phyloP scores from a whole-genome alignment of 139 green algal species.

The Gonium pectorale region DNA sequence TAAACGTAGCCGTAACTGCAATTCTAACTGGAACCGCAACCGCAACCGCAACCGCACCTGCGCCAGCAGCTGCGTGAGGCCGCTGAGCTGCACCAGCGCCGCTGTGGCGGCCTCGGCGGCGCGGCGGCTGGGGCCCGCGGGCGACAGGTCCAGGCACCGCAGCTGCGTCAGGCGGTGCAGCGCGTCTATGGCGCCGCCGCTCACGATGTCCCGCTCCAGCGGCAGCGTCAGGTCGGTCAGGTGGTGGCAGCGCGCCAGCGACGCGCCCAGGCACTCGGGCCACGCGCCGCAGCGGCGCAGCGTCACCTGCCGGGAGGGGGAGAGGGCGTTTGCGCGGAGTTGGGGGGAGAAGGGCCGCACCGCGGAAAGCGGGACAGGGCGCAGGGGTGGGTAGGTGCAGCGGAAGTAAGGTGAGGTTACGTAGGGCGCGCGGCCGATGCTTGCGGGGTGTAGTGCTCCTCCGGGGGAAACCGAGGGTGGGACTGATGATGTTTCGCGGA shows the following conservation, averaged over 20 bases:
- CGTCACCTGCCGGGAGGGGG: conserved; percentile 1
- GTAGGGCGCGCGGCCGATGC: too few relatives aligned
- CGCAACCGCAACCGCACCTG: not conserved
- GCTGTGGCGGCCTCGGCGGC: not conserved
- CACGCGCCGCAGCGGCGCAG: conserved; percentile 13
- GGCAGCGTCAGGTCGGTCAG: conserved; percentile 12
- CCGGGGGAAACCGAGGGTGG: too few relatives aligned
- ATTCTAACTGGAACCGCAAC: too few relatives aligned
- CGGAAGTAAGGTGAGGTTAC: too few relatives aligned
- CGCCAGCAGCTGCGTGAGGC: not conserved
- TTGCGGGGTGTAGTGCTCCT: too few relatives aligned
- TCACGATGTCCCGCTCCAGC: not conserved
- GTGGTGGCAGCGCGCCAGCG: not conserved
- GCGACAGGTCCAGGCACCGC: not conserved
- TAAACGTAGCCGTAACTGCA: too few relatives aligned
- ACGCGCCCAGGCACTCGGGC: not conserved
- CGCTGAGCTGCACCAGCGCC: not conserved
- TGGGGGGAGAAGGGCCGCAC: too few relatives aligned
- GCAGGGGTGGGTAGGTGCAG: too few relatives aligned
- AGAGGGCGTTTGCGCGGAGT: too few relatives aligned
- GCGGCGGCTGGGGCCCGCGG: not conserved
- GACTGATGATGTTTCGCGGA: too few relatives aligned
- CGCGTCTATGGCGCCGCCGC: not conserved
- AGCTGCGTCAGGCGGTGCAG: not conserved
- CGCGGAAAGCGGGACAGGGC: too few relatives aligned